These are phyloP conservation scores for Chloropicon primus DNA, from an alignment of 139 green algal genomes.

Conservation along the genomic window DNA sequence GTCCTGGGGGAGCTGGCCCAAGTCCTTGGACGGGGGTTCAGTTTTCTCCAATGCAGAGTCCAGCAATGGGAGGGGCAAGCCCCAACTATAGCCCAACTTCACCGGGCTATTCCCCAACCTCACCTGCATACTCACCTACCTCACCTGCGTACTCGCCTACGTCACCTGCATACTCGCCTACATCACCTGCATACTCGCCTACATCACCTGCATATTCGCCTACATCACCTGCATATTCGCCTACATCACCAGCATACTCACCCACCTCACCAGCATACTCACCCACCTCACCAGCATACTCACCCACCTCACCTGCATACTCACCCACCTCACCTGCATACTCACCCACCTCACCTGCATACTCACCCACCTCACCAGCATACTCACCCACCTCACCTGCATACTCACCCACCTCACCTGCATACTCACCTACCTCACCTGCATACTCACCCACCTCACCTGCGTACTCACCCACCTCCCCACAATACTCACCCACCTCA, in stretches of 20 bases:
- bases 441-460: constrained; percentile 1
- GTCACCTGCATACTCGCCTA: constrained; percentile 40
- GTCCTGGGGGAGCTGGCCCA: neutral
- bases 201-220: constrained; percentile 7
- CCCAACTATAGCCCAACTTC: constrained; percentile 51
- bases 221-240: constrained; percentile 2
- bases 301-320: constrained; percentile 39
- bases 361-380: constrained; percentile 43
- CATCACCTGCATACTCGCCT: constrained; percentile 31
- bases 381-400: neutral
- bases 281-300: constrained; percentile 45
- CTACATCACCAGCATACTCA: constrained; percentile 31
- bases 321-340: constrained; percentile 47
- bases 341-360: constrained; percentile 45
- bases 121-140: constrained; percentile 45
- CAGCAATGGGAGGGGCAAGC: constrained; percentile 31
- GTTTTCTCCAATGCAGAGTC: constrained; percentile 4
- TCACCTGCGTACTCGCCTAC: constrained; percentile 48
- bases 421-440: constrained; percentile 2
- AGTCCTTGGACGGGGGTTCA: neutral
- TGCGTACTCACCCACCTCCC: constrained; percentile 47
- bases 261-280: constrained; percentile 49
- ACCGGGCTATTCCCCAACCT: constrained; percentile 43
- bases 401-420: neutral
- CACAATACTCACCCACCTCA: constrained; percentile 44